These are phyloP conservation scores for Pythium monospermum DNA, from an alignment of 352 stramenopile species.

Conservation along the genomic window DNA sequence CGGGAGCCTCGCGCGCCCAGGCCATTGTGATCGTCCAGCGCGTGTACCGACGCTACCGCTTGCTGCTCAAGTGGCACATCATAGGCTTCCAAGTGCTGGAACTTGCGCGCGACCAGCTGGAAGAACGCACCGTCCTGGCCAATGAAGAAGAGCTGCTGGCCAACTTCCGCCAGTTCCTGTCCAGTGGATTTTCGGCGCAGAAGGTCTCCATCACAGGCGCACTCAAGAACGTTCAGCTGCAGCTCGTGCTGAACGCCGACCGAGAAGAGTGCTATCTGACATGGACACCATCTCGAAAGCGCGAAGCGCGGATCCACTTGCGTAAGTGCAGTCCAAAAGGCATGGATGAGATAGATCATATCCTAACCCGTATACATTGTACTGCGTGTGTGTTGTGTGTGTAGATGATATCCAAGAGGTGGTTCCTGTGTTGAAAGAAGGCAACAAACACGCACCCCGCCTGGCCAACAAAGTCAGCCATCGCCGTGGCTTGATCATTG, in stretches of 20 bases:
- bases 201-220: slow-evolving; percentile 66
- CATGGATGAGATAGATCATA: too few relatives aligned
- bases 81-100: slow-evolving; percentile 33
- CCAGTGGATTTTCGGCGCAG: slow-evolving; percentile 47
- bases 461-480: slow-evolving; percentile 65
- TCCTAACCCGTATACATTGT: background rate
- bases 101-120: slow-evolving; percentile 30
- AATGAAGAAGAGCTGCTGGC: slow-evolving; percentile 41
- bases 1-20: slow-evolving; percentile 1
- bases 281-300: slow-evolving; percentile 71
- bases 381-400: background rate
- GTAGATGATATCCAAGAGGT: slow-evolving; percentile 63
- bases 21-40: slow-evolving; percentile 15
- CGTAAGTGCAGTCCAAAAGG: slow-evolving; percentile 42
- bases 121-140: slow-evolving; percentile 16
- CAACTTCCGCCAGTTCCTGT: slow-evolving; percentile 50
- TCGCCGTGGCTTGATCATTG: slow-evolving; percentile 52
- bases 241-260: slow-evolving; percentile 37
- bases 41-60: slow-evolving; percentile 40
- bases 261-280: slow-evolving; percentile 61
- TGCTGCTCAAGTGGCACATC: slow-evolving; percentile 37
- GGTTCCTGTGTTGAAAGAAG: slow-evolving; percentile 41
- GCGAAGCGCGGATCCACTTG: slow-evolving; percentile 47
- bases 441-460: slow-evolving; percentile 37
- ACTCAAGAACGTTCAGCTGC: slow-evolving; percentile 62